Percentiles rank a stretch among this genome's conserved stretches.
Evolutionary conservation across 1,139 yeast genomes (phyloP).

Genomic region (Yamadazyma pseudoaaseri): DNA sequence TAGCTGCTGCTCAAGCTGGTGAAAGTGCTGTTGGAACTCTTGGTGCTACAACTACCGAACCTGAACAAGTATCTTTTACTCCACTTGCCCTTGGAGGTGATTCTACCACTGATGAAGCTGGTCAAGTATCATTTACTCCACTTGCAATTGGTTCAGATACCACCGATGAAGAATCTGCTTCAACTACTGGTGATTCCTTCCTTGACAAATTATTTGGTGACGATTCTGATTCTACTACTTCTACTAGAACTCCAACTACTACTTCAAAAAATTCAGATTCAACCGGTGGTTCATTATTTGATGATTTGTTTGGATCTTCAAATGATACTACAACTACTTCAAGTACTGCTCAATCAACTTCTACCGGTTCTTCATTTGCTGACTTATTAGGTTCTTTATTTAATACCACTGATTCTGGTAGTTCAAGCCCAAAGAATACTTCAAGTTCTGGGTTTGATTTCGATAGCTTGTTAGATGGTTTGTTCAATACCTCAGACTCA

Average conservation of each 20-base stretch:
- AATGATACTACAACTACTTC: constrained; percentile 5
- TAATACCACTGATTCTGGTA: constrained; percentile 6
- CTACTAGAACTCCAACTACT: constrained; percentile 12
- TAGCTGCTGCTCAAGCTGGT: constrained; percentile 9
- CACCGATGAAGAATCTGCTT: constrained; percentile 10
- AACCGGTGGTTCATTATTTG: constrained; percentile 13
- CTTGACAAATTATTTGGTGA: constrained; percentile 17
- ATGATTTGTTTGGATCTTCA: constrained; percentile 13
- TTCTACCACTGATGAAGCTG: constrained; percentile 2
- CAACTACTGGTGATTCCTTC: constrained; percentile 16
- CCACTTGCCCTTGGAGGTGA: constrained; percentile 4
- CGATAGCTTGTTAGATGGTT: constrained; percentile 13
- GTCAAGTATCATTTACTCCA: constrained; percentile 5
- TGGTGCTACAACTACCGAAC: constrained; percentile 3
- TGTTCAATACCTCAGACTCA: constrained; percentile 10
- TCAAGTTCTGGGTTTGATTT: constrained; percentile 8
- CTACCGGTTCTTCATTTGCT: constrained; percentile 8
- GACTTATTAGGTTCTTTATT: constrained; percentile 9
- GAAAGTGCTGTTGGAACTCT: constrained; percentile 6
- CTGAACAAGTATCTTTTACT: constrained; percentile 5
- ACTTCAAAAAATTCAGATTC: constrained; percentile 13
- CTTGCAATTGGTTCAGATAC: constrained; percentile 3
- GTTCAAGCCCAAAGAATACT: constrained; percentile 8
- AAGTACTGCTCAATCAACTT: constrained; percentile 7
- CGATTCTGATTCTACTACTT: constrained; percentile 7